Conservation (phyloP, 208 protist genomes). For the Acanthamoeba healyi region DNA sequence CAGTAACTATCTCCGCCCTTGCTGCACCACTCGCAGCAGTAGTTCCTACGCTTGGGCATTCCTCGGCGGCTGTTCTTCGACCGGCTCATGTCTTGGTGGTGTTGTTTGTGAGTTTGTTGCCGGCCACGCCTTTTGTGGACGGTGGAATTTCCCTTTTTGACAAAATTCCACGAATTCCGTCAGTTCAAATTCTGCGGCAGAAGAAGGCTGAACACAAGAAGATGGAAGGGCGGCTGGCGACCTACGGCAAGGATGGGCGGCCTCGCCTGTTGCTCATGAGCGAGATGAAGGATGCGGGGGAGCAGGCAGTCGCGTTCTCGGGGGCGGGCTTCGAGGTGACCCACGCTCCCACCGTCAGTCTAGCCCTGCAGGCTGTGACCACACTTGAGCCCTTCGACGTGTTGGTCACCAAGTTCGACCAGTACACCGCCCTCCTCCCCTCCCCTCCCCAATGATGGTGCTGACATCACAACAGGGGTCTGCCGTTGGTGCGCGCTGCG, state of each 20-base stretch:
- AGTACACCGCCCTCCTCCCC: background rate
- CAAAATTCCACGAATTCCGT: background rate
- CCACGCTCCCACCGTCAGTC: background rate
- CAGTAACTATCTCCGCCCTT: background rate
- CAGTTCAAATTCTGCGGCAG: too few species aligned
- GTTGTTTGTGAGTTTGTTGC: background rate
- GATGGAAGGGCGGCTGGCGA: background rate
- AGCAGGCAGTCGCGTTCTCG: background rate
- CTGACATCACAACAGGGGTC: background rate
- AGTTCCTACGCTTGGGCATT: background rate
- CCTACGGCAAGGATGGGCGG: background rate
- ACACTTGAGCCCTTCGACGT: background rate
- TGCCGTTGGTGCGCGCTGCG: conserved; percentile 29
- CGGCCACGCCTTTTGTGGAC: background rate
- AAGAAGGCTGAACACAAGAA: too few species aligned
- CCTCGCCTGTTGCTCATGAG: conserved; percentile 36
- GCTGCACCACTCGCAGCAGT: conserved; percentile 30
- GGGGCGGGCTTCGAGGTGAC: conserved; percentile 2
- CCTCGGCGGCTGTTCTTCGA: background rate
- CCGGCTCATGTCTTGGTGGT: background rate
- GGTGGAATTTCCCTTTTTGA: background rate
- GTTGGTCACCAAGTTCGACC: conserved; percentile 30
- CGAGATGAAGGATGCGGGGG: background rate
- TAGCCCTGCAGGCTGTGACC: background rate
- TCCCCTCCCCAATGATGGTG: background rate